These are phyloP conservation scores for Trichophyton verrucosum DNA, from an alignment of 2,329 filamentous ascomycete species.

Conservation along the genomic window DNA sequence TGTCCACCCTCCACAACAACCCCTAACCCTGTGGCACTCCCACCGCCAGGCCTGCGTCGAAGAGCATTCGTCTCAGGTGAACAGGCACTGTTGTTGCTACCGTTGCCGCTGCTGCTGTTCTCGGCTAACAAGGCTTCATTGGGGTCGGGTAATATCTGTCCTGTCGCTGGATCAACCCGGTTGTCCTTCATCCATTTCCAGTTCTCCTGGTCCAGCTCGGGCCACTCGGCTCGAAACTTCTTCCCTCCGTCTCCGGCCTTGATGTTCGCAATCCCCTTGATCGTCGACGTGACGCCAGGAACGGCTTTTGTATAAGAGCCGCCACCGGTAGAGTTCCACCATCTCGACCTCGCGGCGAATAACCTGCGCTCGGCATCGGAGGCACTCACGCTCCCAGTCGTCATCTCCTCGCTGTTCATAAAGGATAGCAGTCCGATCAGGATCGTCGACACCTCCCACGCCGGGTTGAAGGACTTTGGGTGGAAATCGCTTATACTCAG, in stretches of 20 bases:
- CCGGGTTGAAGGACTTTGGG: slow-evolving; percentile 93
- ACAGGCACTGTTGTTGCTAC: slow-evolving; percentile 30
- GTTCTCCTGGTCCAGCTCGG: slow-evolving; percentile 78
- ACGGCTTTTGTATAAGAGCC: slow-evolving; percentile 50
- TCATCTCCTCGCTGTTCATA: slow-evolving; percentile 99
- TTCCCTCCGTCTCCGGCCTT: slow-evolving; percentile 85
- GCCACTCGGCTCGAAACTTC: slow-evolving; percentile 83
- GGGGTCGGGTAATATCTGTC: slow-evolving; percentile 45
- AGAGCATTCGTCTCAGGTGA: slow-evolving; percentile 51
- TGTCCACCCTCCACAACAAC: slow-evolving; percentile 67
- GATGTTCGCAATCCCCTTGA: slow-evolving; percentile 63
- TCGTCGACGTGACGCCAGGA: slow-evolving; percentile 39
- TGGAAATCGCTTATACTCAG: slow-evolving; percentile 97
- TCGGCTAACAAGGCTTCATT: slow-evolving; percentile 32
- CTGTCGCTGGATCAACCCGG: slow-evolving; percentile 65
- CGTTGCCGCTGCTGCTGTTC: slow-evolving; percentile 15
- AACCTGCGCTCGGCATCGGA: slow-evolving; percentile 64
- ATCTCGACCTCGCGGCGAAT: slow-evolving; percentile 64
- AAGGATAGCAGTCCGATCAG: slow-evolving; percentile 87
- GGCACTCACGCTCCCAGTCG: slow-evolving; percentile 74
- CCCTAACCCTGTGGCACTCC: slow-evolving; percentile 42
- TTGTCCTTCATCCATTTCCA: slow-evolving; percentile 82
- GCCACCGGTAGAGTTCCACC: slow-evolving; percentile 95
- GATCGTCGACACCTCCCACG: slow-evolving; percentile 96
- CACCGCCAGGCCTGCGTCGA: slow-evolving; percentile 49